Percentiles rank a stretch among this genome's conserved stretches.
phyloP scores from a whole-genome alignment of 306 rosid species.

The Oxytropis ochrocephala region DNA sequence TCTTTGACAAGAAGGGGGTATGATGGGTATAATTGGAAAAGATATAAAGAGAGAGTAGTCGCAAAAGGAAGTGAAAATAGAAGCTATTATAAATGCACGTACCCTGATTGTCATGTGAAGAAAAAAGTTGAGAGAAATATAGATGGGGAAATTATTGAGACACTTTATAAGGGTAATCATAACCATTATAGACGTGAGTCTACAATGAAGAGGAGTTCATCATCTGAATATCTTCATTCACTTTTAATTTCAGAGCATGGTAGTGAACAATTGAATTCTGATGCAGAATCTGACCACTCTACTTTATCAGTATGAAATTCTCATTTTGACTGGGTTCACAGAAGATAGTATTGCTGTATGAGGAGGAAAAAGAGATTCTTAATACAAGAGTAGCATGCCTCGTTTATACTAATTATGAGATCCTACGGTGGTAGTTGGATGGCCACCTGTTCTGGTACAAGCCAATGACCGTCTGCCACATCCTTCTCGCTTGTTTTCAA shows the following conservation, averaged over 20 bases:
- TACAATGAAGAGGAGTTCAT: conserved; percentile 41
- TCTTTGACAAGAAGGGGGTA: conserved; percentile 30
- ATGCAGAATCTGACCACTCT: conserved; percentile 43
- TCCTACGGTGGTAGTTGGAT: too few species aligned
- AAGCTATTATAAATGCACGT: conserved; percentile 70
- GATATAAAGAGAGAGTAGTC: conserved; percentile 62
- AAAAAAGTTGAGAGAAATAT: conserved; percentile 58
- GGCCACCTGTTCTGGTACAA: too few species aligned
- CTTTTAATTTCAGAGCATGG: conserved; percentile 34
- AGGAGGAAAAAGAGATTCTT: too few species aligned
- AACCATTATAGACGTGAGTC: conserved; percentile 44
- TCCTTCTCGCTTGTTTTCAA: too few species aligned
- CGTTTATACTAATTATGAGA: too few species aligned
- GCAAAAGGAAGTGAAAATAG: conserved; percentile 58
- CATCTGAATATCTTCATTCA: conserved; percentile 35
- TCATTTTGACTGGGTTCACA: background rate
- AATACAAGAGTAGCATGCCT: too few species aligned
- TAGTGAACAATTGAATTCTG: conserved; percentile 38
- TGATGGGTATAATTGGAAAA: conserved; percentile 80
- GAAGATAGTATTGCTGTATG: too few species aligned
- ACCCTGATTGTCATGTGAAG: conserved; percentile 55
- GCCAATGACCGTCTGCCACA: too few species aligned
- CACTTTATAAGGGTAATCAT: conserved; percentile 68
- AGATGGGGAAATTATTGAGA: conserved; percentile 60
- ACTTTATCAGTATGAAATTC: conserved; percentile 40